These are phyloP conservation scores for Saccharum hybrid DNA, from an alignment of 202 grass and related monocot genomes.

Conservation along the genomic window DNA sequence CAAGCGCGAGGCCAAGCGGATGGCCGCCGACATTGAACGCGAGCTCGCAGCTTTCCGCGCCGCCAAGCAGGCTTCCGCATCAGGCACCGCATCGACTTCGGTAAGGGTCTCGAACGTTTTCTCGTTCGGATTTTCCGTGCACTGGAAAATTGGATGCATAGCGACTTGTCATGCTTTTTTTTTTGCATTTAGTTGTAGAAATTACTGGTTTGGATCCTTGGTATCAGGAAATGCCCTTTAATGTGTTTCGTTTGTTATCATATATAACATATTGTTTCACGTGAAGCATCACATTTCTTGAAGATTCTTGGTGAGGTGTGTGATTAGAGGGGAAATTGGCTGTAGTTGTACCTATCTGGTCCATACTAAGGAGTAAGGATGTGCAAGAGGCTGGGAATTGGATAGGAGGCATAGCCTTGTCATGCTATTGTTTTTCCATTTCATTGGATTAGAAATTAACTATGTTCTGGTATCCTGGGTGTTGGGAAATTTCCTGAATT, in stretches of 20 bases:
- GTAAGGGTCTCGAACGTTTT: conserved; percentile 32
- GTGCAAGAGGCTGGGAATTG: neutral
- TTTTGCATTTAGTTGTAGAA: neutral
- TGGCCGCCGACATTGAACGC: conserved; percentile 51
- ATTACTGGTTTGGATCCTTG: neutral
- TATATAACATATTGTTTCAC: neutral
- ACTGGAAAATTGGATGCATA: neutral
- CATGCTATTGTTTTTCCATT: neutral
- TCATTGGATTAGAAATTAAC: neutral
- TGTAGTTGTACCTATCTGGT: neutral
- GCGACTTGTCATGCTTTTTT: neutral
- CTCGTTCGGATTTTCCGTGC: neutral
- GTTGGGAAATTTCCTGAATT: neutral
- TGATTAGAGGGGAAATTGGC: neutral
- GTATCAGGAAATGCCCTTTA: neutral
- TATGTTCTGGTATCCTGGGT: neutral
- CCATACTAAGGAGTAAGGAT: neutral
- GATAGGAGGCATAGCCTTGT: neutral
- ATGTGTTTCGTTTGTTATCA: neutral
- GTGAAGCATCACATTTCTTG: neutral
- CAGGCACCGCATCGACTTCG: conserved; percentile 35
- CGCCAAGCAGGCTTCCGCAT: conserved; percentile 6
- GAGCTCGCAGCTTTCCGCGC: conserved; percentile 56
- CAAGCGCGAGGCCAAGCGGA: conserved; percentile 50
- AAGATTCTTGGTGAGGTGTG: neutral